These are phyloP conservation scores for Begonia loranthoides DNA, from an alignment of 306 rosid species.

Conservation along the genomic window DNA sequence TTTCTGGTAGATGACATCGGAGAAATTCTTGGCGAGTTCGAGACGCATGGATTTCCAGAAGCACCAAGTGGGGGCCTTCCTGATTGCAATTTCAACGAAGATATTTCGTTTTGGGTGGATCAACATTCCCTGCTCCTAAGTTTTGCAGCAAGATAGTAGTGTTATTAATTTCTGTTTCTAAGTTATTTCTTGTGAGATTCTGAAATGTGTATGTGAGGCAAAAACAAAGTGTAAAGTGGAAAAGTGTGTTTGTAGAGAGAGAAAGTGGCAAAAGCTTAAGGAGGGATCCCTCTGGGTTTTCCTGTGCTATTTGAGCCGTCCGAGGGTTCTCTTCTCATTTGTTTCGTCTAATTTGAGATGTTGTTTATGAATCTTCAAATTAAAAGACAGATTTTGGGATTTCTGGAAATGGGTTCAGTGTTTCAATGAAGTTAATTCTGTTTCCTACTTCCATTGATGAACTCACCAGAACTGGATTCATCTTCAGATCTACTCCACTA, in stretches of 20 bases:
- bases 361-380: too few relatives aligned
- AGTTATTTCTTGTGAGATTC: neutral
- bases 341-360: too few relatives aligned
- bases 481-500: too few relatives aligned
- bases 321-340: slow-evolving; percentile 13
- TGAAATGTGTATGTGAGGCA: neutral
- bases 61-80: slow-evolving; percentile 47
- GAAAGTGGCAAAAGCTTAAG: neutral
- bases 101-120: slow-evolving; percentile 54
- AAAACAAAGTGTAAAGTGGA: too few relatives aligned
- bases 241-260: too few relatives aligned
- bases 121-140: slow-evolving; percentile 52
- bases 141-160: slow-evolving; percentile 23
- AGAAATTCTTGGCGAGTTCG: slow-evolving; percentile 21
- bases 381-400: too few relatives aligned
- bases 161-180: neutral
- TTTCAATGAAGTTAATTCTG: too few relatives aligned
- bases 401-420: too few relatives aligned
- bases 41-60: slow-evolving; percentile 30
- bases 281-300: slow-evolving; percentile 35
- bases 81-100: slow-evolving; percentile 61
- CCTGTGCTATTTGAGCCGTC: slow-evolving; percentile 58
- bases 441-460: too few relatives aligned
- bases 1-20: slow-evolving; percentile 24
- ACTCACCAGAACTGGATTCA: too few relatives aligned